Base-by-base conservation (phyloP, 2,329 filamentous ascomycete species). In the Hypoxylon sp. region DNA sequence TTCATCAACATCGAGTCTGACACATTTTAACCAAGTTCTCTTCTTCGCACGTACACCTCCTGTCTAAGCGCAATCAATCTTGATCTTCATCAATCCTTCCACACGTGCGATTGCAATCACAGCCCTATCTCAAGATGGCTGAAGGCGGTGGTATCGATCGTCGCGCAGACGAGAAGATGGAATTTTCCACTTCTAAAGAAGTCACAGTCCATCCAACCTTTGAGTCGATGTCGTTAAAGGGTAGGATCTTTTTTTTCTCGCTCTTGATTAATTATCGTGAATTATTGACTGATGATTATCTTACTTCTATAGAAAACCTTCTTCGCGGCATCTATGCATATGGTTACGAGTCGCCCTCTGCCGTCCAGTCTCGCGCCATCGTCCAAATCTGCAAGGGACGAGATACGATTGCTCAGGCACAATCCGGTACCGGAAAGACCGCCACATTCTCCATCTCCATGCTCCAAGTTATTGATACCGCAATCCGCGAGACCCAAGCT, bases 381-480 rank as follows among this genome's bases (percentile, higher is more conserved):
- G 96, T 99, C 54, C 96, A 98, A 83, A 93, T 99, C 78, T 99
- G 96, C 89, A 98, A 98, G 83, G 96, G 96, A 72, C 94, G 96
- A 82, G 96, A 99, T 81, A 98, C 96, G 70, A 99, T 99, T 79
- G 96, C 96, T 17, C 96, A 99, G 80, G 96, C 96, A 19, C 96
- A 98, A 82, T 98, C 95, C 50, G 94, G 94, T 82, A 98, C 94
- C 58, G 94, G 94, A 85, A 98, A 98, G 86, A 98, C 94, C 2
- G 94, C 94, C 33, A 98, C 94, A 37, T 98, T 98, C 82, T 95
- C 94, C 54, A 97, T 98, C 82, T 96, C 92, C 80, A 97, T 97
- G 84, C 91, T 98, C 52, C 94, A 98, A 80, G 93, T 97, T 77
- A 97, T 98, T 83, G 94, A 97, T 79, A 97, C 94, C 6, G 93